Evolutionary conservation across 176 grass and related monocot species (phyloP).

Genomic region (Coix lacrymajobi): DNA sequence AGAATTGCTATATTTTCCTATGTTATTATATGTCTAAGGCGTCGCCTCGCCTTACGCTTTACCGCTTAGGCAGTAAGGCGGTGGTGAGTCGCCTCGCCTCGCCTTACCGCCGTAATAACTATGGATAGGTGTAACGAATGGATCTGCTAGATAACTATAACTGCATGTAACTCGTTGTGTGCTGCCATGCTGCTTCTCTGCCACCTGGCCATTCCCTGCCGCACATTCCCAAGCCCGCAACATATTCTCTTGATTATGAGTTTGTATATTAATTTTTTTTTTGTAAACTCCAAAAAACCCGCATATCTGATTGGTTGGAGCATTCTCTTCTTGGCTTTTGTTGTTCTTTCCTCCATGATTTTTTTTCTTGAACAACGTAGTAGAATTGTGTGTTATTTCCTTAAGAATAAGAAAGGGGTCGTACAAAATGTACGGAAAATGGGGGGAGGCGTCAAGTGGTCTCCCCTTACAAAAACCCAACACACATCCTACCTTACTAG

Average conservation of each 20-base stretch:
- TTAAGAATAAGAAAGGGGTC: too few relatives aligned
- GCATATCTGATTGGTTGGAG: background rate
- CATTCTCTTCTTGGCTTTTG: background rate
- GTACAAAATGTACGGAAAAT: too few relatives aligned
- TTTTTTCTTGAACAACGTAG: too few relatives aligned
- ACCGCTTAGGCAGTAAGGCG: too few relatives aligned
- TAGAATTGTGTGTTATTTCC: too few relatives aligned
- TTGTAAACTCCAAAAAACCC: background rate
- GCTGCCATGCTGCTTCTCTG: background rate
- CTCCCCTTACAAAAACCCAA: background rate
- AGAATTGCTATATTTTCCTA: too few relatives aligned
- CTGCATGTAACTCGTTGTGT: background rate
- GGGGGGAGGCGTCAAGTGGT: background rate
- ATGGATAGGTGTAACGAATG: background rate
- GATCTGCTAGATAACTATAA: background rate
- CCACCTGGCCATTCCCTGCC: background rate
- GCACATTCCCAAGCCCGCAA: background rate
- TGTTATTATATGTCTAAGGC: too few relatives aligned
- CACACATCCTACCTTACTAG: background rate
- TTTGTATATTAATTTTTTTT: background rate
- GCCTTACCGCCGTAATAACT: too few relatives aligned
- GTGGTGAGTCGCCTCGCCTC: too few relatives aligned
- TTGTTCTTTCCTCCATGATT: background rate
- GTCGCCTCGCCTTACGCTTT: too few relatives aligned
- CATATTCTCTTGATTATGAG: background rate